Conservation (phyloP, 192 early-diverging fungal genomes). For the Entomortierella parvispora region DNA sequence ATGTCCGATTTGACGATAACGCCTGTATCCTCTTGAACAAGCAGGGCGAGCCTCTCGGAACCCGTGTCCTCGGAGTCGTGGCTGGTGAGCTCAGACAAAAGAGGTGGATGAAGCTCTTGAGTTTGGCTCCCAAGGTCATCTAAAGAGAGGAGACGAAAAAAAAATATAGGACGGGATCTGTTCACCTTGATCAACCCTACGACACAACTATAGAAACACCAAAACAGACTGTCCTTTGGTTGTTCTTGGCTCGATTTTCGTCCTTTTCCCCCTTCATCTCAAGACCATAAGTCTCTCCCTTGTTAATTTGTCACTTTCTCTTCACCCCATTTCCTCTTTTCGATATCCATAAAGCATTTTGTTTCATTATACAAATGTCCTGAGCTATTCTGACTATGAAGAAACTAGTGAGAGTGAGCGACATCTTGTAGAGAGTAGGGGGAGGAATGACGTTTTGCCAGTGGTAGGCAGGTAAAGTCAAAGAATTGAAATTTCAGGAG, state of each 20-base stretch:
- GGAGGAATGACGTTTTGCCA: no score
- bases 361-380: slow-evolving; percentile 14
- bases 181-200: no score
- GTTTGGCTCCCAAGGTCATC: slow-evolving; percentile 91
- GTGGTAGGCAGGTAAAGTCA: no score
- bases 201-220: no score
- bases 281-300: neutral
- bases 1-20: slow-evolving; percentile 96
- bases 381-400: no score
- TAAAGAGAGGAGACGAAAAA: no score
- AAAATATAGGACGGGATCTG: no score
- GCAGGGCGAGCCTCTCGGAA: slow-evolving; percentile 93
- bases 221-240: no score
- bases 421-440: no score
- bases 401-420: no score
- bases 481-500: neutral
- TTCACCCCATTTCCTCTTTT: neutral
- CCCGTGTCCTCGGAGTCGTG: slow-evolving; percentile 91
- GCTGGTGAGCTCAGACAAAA: slow-evolving; percentile 91
- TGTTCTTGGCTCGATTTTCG: neutral
- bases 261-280: neutral
- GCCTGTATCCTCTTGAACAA: slow-evolving; percentile 95
- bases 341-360: slow-evolving; percentile 2
- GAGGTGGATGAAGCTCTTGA: slow-evolving; percentile 95
- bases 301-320: neutral